Evolutionary conservation across 2,329 filamentous ascomycete genomes (phyloP).

Genomic region (Aspergillus ochraceoroseus): DNA sequence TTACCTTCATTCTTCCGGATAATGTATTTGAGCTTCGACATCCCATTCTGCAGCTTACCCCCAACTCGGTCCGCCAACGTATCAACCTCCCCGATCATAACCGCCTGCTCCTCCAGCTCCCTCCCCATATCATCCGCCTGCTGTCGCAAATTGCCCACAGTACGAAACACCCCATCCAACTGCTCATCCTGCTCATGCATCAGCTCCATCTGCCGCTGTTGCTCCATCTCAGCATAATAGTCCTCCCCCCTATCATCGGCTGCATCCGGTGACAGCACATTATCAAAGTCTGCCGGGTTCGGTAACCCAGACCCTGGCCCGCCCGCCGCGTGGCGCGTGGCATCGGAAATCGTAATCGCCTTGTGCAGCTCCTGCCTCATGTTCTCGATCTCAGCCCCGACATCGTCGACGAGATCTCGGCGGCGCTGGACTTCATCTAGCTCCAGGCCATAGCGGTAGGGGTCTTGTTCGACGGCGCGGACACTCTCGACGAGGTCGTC

Average conservation of each 20-base stretch:
- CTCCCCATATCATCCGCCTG: slow-evolving; percentile 95
- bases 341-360: slow-evolving; percentile 44
- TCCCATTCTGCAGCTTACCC: slow-evolving; percentile 74
- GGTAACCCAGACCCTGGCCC: slow-evolving; percentile 44
- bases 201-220: slow-evolving; percentile 83
- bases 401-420: slow-evolving; percentile 76
- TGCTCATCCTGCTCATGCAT: slow-evolving; percentile 94
- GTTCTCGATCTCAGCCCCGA: slow-evolving; percentile 79
- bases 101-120: slow-evolving; percentile 89
- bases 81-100: slow-evolving; percentile 83
- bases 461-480: slow-evolving; percentile 78
- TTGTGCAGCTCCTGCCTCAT: slow-evolving; percentile 79
- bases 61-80: slow-evolving; percentile 79
- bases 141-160: slow-evolving; percentile 80
- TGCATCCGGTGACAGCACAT: slow-evolving; percentile 29
- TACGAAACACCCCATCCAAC: slow-evolving; percentile 85
- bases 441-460: slow-evolving; percentile 79
- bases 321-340: slow-evolving; percentile 10
- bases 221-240: slow-evolving; percentile 76
- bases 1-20: slow-evolving; percentile 85
- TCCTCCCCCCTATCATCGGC: slow-evolving; percentile 52
- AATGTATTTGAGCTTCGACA: slow-evolving; percentile 80
- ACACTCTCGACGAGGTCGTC: slow-evolving; percentile 84
- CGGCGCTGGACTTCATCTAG: slow-evolving; percentile 75
- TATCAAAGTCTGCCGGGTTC: slow-evolving; percentile 56